Conservation (phyloP, 129 eudicot genomes). For the carrot (Daucus carota) region DH1_v3.0 NC_030385.2:6716501-6717000, state of each 20-base stretch:
- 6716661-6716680: slow-evolving; percentile 91
- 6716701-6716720: slow-evolving; percentile 80
- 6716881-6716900: too few relatives aligned
- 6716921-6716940: too few relatives aligned
- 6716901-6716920: too few relatives aligned
- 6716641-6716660: slow-evolving; percentile 90
- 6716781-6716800: too few relatives aligned
- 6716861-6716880: too few relatives aligned
- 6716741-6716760: slow-evolving; percentile 70
- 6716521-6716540: slow-evolving; percentile 80
- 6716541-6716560: slow-evolving; percentile 91
- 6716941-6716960: background rate
- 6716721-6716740: slow-evolving; percentile 16
- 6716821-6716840: too few relatives aligned
- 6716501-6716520: slow-evolving; percentile 91
- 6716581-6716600: slow-evolving; percentile 86
- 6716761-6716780: too few relatives aligned
- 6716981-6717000: background rate
- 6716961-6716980: background rate
- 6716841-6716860: too few relatives aligned
- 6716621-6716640: slow-evolving; percentile 87
- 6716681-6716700: slow-evolving; percentile 54
- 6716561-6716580: slow-evolving; percentile 77
- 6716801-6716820: too few relatives aligned
- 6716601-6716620: slow-evolving; percentile 72